Evolutionary conservation across 2,329 filamentous ascomycete genomes (phyloP), one percentile per base, ranked within the genome.

Genomic region (Colletotrichum incanum): DNA sequence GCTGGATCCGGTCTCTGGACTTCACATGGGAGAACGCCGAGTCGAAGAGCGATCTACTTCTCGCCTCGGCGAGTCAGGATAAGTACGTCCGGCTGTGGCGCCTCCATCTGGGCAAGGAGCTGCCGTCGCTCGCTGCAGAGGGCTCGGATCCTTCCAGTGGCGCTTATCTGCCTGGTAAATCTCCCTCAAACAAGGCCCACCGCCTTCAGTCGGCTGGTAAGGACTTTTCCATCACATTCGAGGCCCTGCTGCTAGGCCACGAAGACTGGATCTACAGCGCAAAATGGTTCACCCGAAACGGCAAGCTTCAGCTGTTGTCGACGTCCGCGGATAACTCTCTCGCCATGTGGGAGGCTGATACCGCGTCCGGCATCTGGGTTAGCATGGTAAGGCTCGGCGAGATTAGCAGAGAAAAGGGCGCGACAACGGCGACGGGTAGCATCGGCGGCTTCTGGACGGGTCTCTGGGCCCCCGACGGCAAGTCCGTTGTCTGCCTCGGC

Each of bases 251-350:
- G 7, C 89, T 99, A 3, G 96, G 96, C 11, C 96, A 99, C 79
- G 96, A 99, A 79, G 96, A 99, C 78, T 99, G 96, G 96, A 96
- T 99, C 69, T 98, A 98, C 82, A 97, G 93, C 67, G 92, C 94
- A 2, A 86, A 87, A 66, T 98, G 95, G 95, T 88, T 89, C 71
- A 86, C 86, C 8, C 80, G 85, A 54, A 82, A 81, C 60, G 83
- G 80, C 23, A 90, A 87, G 71, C 86, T 93, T 16, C 94, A 93
- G 76, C 89, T 98, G 11, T 89, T 99, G 4, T 95, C 96, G 2
- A 92, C 96, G 0, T 98, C 96, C 3, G 96, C 96, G 4, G 96
- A 99, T 80, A 98, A 98, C 79, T 98, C 96, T 0, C 86, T 99
- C 12, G 92, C 95, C 0, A 93, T 99, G 66, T 99, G 96, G 96